These are phyloP conservation scores for Spergularia bocconei DNA, from an alignment of 148 eudicot genomes.

Conservation along the genomic window DNA sequence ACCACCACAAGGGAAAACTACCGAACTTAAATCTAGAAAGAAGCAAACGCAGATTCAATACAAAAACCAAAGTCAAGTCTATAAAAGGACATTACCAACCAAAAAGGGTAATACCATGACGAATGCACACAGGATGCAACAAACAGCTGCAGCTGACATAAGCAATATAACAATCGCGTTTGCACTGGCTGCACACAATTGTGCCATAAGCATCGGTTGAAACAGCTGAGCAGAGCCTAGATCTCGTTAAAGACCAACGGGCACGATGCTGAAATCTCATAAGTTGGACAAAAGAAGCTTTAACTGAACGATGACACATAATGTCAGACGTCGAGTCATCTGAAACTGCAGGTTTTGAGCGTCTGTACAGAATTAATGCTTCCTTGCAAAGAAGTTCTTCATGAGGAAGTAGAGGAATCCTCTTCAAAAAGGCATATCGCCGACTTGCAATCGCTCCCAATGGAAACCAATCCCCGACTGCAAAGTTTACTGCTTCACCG, in stretches of 20 bases:
- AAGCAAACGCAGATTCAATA: conserved; percentile 11
- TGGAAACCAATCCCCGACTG: conserved; percentile 93
- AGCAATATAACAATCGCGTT: conserved; percentile 91
- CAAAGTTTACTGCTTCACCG: conserved; percentile 98
- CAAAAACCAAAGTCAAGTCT: not conserved
- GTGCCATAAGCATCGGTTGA: conserved; percentile 58
- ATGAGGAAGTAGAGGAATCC: conserved; percentile 85
- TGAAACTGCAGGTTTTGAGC: conserved; percentile 38
- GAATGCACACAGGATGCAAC: conserved; percentile 79
- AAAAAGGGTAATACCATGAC: conserved; percentile 68
- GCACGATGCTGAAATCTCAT: conserved; percentile 86
- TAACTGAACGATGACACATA: conserved; percentile 44
- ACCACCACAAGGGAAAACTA: conserved; percentile 67
- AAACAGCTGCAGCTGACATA: conserved; percentile 78
- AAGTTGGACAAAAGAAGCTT: conserved; percentile 66
- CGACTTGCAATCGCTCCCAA: conserved; percentile 83
- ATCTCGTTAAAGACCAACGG: conserved; percentile 71
- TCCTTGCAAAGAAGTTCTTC: conserved; percentile 99
- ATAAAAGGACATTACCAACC: not conserved
- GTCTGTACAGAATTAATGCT: conserved; percentile 64
- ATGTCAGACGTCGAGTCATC: conserved; percentile 41
- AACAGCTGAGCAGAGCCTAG: conserved; percentile 39
- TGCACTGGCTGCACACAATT: conserved; percentile 84
- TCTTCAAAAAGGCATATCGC: conserved; percentile 87
- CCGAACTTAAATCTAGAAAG: conserved; percentile 46